phyloP scores from a whole-genome alignment of 768 basidiomycete genomes.

The Serendipita vermifera region DNA sequence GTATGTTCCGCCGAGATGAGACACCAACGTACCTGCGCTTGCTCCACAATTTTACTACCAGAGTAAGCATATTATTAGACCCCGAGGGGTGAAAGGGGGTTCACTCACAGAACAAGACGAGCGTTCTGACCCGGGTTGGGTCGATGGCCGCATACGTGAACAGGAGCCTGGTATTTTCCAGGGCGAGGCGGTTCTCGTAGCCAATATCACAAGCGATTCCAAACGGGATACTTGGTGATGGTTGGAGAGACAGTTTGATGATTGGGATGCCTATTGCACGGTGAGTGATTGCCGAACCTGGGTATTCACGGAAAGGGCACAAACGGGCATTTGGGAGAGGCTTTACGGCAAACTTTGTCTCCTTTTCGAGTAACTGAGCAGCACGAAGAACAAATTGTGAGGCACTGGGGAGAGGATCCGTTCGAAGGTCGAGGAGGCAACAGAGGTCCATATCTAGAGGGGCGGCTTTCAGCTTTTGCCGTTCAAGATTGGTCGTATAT shows the following conservation, averaged over 20 bases:
- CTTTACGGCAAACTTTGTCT: conserved; percentile 94
- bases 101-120: conserved; percentile 90
- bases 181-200: conserved; percentile 90
- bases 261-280: conserved; percentile 56
- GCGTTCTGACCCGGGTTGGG: conserved; percentile 78
- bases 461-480: background rate
- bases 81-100: conserved; percentile 12
- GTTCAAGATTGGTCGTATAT: conserved; percentile 11
- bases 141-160: conserved; percentile 98
- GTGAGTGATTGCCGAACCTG: background rate
- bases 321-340: conserved; percentile 80
- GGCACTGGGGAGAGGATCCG: conserved; percentile 51
- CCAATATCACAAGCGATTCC: conserved; percentile 98
- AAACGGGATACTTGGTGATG: conserved; percentile 62
- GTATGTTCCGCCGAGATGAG: conserved; percentile 3
- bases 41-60: conserved; percentile 93
- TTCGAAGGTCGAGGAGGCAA: conserved; percentile 79
- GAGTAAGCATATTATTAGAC: background rate
- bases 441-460: conserved; percentile 91
- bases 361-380: conserved; percentile 83
- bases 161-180: conserved; percentile 91
- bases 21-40: conserved; percentile 58
- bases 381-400: conserved; percentile 89
- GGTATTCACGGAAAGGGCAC: background rate
- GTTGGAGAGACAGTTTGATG: conserved; percentile 88